These are phyloP conservation scores for Auricularia cornea DNA, from an alignment of 768 basidiomycete species.

Conservation along the genomic window DNA sequence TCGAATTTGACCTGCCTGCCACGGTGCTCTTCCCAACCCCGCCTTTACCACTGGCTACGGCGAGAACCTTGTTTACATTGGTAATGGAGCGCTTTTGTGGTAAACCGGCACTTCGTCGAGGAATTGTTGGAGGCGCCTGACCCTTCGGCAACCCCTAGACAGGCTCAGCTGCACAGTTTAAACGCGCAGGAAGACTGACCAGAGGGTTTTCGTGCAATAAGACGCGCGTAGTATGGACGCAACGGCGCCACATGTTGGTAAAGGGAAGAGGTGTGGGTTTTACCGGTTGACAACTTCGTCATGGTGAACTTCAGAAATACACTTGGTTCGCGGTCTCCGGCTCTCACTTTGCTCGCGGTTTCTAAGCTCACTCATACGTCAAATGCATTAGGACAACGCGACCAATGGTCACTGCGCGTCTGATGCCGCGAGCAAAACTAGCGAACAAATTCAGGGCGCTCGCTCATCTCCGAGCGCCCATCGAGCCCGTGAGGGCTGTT, in stretches of 20 bases:
- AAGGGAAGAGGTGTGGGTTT: not conserved
- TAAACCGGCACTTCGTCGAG: slow-evolving; percentile 26
- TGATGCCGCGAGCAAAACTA: not conserved
- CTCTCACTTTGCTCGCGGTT: not conserved
- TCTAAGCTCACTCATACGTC: not conserved
- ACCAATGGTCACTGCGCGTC: not conserved
- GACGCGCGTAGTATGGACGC: slow-evolving; percentile 4
- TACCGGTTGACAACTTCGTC: not conserved
- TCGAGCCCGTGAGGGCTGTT: not conserved
- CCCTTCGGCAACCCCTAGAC: slow-evolving; percentile 31
- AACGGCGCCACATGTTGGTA: not conserved
- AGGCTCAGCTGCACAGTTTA: not conserved
- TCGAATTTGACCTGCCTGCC: slow-evolving; percentile 47
- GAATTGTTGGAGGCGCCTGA: slow-evolving; percentile 31
- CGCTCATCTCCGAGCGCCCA: not conserved
- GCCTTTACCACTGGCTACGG: slow-evolving; percentile 89
- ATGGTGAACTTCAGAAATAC: too few relatives aligned
- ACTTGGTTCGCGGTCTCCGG: not conserved
- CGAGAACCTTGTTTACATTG: slow-evolving; percentile 72
- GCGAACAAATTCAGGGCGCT: not conserved
- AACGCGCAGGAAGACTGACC: slow-evolving; percentile 1
- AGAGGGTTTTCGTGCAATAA: slow-evolving; percentile 9
- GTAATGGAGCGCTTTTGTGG: slow-evolving; percentile 29
- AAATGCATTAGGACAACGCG: not conserved
- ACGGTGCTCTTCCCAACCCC: slow-evolving; percentile 95